phyloP scores from a whole-genome alignment of 176 grass and related monocot genomes.

The Poa pratensis region DNA sequence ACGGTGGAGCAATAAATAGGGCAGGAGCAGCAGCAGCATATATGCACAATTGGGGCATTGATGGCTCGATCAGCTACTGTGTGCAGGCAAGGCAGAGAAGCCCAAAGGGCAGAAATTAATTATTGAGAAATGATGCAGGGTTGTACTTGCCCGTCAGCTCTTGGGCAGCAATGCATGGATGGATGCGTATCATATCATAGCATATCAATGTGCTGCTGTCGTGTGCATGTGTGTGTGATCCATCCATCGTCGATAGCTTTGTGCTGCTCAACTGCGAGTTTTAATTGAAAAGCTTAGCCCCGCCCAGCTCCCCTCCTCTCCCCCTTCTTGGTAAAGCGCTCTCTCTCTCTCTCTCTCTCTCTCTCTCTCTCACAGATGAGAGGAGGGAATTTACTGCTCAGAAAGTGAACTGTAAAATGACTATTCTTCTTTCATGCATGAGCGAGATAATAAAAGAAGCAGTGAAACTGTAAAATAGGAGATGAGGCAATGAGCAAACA shows the following conservation, averaged over 20 bases:
- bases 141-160: constrained; percentile 66
- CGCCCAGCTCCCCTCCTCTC: neutral
- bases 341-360: neutral
- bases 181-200: neutral
- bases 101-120: constrained; percentile 56
- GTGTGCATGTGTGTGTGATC: neutral
- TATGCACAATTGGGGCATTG: constrained; percentile 46
- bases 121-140: constrained; percentile 74
- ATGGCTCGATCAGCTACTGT: constrained; percentile 50
- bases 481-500: neutral
- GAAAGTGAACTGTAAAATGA: constrained; percentile 40
- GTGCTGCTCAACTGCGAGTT: constrained; percentile 38
- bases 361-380: neutral
- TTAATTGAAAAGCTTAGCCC: constrained; percentile 49
- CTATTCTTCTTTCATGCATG: constrained; percentile 44
- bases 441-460: neutral
- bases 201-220: constrained; percentile 44
- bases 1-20: constrained; percentile 33
- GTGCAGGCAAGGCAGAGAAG: constrained; percentile 35
- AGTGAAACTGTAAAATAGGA: constrained; percentile 35
- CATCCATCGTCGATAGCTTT: constrained; percentile 5
- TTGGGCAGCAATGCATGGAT: constrained; percentile 42
- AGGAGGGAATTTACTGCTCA: constrained; percentile 37
- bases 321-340: constrained; percentile 36
- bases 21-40: constrained; percentile 34